Percentiles rank a stretch among this genome's conserved stretches.
Conservation (phyloP, 2,329 filamentous ascomycete genomes). For the Botrytis byssoidea region DNA sequence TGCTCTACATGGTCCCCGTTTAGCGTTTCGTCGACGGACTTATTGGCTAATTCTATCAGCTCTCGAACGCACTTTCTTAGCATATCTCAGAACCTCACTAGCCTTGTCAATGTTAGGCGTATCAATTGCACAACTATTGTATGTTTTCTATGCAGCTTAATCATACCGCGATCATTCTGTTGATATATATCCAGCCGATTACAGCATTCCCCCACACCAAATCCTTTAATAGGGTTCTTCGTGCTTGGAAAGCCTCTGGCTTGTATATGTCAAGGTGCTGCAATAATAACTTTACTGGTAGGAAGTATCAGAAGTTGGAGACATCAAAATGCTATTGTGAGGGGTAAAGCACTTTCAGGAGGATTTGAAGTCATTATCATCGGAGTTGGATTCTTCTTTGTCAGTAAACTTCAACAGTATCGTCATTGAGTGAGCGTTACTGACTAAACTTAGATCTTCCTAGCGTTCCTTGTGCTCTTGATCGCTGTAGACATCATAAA, state of each 20-base stretch:
- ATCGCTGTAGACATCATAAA: constrained; percentile 36
- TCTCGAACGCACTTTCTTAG: constrained; percentile 72
- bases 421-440: background rate
- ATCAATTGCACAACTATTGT: constrained; percentile 64
- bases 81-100: constrained; percentile 68
- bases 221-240: constrained; percentile 54
- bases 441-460: constrained; percentile 29
- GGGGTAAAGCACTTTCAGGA: constrained; percentile 56
- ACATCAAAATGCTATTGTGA: constrained; percentile 57
- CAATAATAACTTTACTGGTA: constrained; percentile 46
- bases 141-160: constrained; percentile 20
- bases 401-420: constrained; percentile 41
- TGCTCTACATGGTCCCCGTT: background rate
- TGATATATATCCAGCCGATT: constrained; percentile 48
- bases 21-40: background rate
- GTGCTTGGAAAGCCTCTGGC: constrained; percentile 59
- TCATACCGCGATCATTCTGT: constrained; percentile 18
- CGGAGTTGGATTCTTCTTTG: constrained; percentile 46
- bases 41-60: constrained; percentile 47
- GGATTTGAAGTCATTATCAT: constrained; percentile 58
- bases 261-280: constrained; percentile 43
- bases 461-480: constrained; percentile 35
- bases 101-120: constrained; percentile 67
- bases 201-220: constrained; percentile 39
- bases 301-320: constrained; percentile 60